Conservation (phyloP, 2,329 filamentous ascomycete genomes). For the Sclerotinia trifoliorum region DNA sequence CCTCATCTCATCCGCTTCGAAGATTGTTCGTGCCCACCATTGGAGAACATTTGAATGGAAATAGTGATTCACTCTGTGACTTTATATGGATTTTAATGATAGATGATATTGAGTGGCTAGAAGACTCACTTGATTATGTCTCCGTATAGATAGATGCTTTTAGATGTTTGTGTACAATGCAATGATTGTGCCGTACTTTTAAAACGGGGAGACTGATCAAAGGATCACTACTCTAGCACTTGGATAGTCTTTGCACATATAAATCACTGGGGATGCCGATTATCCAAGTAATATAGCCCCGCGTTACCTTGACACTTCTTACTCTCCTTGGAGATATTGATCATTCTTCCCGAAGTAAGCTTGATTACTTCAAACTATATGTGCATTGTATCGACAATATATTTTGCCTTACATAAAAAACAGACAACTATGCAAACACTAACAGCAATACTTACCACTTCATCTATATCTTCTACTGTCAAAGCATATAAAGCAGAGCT, state of each 20-base stretch:
- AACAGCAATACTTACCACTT: too few relatives aligned
- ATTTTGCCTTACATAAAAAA: background rate
- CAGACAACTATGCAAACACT: background rate
- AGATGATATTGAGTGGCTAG: background rate
- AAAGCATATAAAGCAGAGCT: background rate
- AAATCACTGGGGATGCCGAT: background rate
- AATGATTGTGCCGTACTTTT: background rate
- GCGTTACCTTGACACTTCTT: background rate
- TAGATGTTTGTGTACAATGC: too few relatives aligned
- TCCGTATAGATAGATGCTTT: background rate
- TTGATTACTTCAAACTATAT: too few relatives aligned
- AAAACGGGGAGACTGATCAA: background rate
- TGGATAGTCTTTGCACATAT: background rate
- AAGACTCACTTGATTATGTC: background rate
- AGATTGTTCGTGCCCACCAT: background rate
- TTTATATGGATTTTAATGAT: background rate
- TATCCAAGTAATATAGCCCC: background rate
- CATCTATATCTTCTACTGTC: background rate
- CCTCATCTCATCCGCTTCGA: background rate
- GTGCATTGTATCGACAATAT: background rate
- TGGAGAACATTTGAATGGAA: background rate
- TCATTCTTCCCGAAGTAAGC: background rate
- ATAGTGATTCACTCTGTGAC: background rate
- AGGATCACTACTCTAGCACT: background rate
- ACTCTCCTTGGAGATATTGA: background rate